Base-by-base conservation (phyloP, 1,284 basidiomycete species). In the Caloboletus firmus region DNA sequence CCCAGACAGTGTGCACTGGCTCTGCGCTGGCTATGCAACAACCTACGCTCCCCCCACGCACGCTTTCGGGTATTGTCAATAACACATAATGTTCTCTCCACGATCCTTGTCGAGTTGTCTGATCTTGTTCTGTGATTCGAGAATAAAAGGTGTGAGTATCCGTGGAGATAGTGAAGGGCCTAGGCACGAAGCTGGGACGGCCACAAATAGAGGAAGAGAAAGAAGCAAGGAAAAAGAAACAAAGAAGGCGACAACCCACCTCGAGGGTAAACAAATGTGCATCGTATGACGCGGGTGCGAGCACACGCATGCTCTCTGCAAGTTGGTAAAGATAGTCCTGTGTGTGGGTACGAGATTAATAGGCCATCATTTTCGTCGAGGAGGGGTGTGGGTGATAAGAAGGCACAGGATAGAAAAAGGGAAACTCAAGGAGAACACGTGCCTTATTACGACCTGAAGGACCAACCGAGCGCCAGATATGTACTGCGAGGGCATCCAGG, bases 381-480 rank as follows among this genome's bases (percentile, higher is more conserved):
- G 22, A 10, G 12, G 30, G 26, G 10, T n/a, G 22, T 34, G 34
- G 17, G 6, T 12, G n/a, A 11, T 5, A 45, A 2, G 9, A 20
- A 31, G 12, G 10, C 9, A 24, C 5, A 18, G 4, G 20, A 18
- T 24, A n/a, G 9, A 12, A 12, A 7, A 11, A 13, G 39, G 15
- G 22, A 11, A 24, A 24, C 15, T 17, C 15, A 4, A 17, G 40
- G 1, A 11, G 28, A 20, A 8, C 5, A 46, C 55, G 3, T 50
- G 82, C 89, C 76, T 91, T 91, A 72, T 95, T 94, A 1, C 75
- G 79, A 4, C 93, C 93, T 0, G 90, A 93, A 0, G 89, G 89
- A 1, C 92, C 91, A 0, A 82, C 78, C 1, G 87, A 86, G 26
- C 72, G 72, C 78, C 84, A 89, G 52, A 95, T 93, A 15, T 75